Conservation (phyloP, 2,329 filamentous ascomycete genomes). For the Kalaharituber pfeilii region DNA sequence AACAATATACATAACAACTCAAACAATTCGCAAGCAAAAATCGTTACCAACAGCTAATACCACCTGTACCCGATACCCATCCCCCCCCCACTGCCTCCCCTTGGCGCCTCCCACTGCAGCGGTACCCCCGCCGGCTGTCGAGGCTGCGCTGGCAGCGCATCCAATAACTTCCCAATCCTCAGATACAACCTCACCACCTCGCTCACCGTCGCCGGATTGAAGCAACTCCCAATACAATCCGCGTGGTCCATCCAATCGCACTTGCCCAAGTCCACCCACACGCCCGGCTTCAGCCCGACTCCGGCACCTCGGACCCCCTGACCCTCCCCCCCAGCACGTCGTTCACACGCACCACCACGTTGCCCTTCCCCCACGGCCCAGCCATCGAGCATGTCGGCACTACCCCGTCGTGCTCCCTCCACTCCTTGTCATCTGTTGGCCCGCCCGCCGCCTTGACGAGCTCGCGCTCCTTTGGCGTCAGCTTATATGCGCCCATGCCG, state of each 20-base stretch:
- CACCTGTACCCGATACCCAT: too few relatives aligned
- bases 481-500: background rate
- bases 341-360: background rate
- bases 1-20: too few relatives aligned
- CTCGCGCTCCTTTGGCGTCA: background rate
- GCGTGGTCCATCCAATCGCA: background rate
- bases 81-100: too few relatives aligned
- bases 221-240: slow-evolving; percentile 1
- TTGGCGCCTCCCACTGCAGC: too few relatives aligned
- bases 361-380: background rate
- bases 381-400: background rate
- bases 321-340: background rate
- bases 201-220: background rate
- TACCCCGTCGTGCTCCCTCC: background rate
- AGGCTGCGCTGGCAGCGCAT: background rate
- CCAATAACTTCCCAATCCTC: background rate
- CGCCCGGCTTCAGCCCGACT: background rate
- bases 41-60: too few relatives aligned
- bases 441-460: background rate
- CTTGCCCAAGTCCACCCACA: background rate
- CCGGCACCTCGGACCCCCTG: background rate
- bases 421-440: background rate
- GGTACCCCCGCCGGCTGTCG: too few relatives aligned
- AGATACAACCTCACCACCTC: background rate
- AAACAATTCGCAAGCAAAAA: too few relatives aligned